Percentiles rank a stretch among this genome's conserved stretches.
phyloP scores from a whole-genome alignment of 2,329 filamentous ascomycete species.

The Rhynchosporium secalis region DNA sequence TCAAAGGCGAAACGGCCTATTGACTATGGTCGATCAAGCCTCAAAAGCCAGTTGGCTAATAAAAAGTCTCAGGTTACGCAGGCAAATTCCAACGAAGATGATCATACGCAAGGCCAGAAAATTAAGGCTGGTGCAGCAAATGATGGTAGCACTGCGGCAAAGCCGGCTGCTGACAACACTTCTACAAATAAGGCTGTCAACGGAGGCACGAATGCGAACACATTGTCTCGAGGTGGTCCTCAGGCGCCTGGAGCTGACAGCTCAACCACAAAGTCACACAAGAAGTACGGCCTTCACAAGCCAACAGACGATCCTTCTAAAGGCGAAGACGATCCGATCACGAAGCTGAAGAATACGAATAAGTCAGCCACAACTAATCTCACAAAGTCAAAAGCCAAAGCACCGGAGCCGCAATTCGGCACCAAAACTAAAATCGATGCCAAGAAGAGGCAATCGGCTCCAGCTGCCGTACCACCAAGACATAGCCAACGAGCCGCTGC shows the following conservation, averaged over 20 bases:
- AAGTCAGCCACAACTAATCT: background rate
- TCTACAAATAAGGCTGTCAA: background rate
- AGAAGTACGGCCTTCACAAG: background rate
- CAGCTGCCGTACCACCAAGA: conserved; percentile 1
- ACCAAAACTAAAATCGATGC: background rate
- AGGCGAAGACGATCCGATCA: background rate
- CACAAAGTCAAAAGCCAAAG: background rate
- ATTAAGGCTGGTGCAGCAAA: background rate
- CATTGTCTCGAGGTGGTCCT: background rate
- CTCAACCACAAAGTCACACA: background rate
- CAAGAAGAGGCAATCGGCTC: conserved; percentile 21
- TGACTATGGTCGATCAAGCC: background rate
- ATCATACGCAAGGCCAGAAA: background rate
- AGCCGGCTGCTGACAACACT: background rate
- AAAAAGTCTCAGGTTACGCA: too few species aligned
- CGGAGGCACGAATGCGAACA: background rate
- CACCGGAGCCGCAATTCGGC: background rate
- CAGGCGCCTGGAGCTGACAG: background rate
- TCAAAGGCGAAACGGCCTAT: conserved; percentile 24
- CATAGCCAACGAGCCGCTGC: conserved; percentile 21
- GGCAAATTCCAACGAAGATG: background rate
- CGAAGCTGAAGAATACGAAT: background rate
- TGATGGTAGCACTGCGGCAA: background rate
- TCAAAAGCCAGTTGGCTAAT: background rate
- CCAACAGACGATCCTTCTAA: background rate